phyloP scores from a whole-genome alignment of 345 rosid genomes.

The Linum tenue region DNA sequence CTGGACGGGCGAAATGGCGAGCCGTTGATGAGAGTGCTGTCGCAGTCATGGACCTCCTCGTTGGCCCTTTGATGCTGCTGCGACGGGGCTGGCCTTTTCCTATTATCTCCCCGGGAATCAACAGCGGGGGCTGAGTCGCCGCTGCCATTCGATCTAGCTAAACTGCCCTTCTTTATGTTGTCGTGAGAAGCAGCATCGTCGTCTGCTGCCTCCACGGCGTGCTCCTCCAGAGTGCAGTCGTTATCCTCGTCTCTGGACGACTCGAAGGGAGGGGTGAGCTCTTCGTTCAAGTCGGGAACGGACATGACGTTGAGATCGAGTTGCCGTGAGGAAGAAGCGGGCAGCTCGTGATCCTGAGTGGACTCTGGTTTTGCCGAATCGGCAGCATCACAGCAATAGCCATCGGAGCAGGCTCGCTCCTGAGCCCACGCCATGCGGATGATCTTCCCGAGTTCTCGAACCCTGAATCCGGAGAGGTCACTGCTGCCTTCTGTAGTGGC shows the following conservation, averaged over 20 bases:
- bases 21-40: conserved; percentile 69
- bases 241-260: conserved; percentile 84
- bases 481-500: conserved; percentile 27
- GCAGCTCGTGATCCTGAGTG: conserved; percentile 18
- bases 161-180: conserved; percentile 36
- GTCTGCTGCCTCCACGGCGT: conserved; percentile 41
- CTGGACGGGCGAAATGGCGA: conserved; percentile 42
- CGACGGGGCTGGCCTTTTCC: conserved; percentile 41
- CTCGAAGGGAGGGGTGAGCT: conserved; percentile 67
- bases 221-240: conserved; percentile 48
- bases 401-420: conserved; percentile 61
- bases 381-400: conserved; percentile 30
- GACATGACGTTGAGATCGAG: conserved; percentile 75
- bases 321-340: conserved; percentile 45
- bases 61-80: conserved; percentile 11
- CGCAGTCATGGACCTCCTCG: conserved; percentile 75
- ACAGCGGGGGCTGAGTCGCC: conserved; percentile 39
- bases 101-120: conserved; percentile 44
- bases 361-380: conserved; percentile 17
- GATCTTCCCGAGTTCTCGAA: conserved; percentile 63
- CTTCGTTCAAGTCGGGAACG: conserved; percentile 89
- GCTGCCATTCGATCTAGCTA: conserved; percentile 57
- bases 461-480: conserved; percentile 52
- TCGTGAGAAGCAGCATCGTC: conserved; percentile 76
- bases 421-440: conserved; percentile 64